Evolutionary conservation across 2,329 filamentous ascomycete genomes (phyloP).

Genomic region (Ophiostoma australiae): DNA sequence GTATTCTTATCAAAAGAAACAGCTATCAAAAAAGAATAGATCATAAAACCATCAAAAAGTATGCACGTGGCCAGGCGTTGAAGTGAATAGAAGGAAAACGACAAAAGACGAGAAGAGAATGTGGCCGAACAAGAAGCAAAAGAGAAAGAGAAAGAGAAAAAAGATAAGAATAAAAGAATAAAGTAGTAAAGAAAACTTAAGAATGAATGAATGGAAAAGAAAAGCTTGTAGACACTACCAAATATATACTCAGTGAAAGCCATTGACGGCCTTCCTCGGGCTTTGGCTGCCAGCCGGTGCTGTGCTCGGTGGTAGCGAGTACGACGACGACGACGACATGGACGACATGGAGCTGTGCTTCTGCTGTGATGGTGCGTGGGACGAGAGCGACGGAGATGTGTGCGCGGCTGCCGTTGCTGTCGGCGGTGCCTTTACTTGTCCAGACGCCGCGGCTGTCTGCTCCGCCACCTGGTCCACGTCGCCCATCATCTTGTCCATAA

Average conservation of each 20-base stretch:
- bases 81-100: neutral
- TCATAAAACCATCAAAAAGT: neutral
- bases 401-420: slow-evolving; percentile 2
- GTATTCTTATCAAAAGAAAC: neutral
- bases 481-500: slow-evolving; percentile 82
- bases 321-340: slow-evolving; percentile 20
- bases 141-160: neutral
- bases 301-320: slow-evolving; percentile 3
- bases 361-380: slow-evolving; percentile 14
- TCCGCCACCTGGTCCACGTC: slow-evolving; percentile 19
- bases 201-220: neutral
- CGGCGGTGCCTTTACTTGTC: slow-evolving; percentile 22
- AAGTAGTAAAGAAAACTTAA: neutral
- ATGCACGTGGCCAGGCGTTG: slow-evolving; percentile 4
- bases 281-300: slow-evolving; percentile 18
- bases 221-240: neutral
- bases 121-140: neutral
- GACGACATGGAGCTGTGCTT: slow-evolving; percentile 22
- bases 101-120: neutral
- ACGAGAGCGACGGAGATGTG: slow-evolving; percentile 5
- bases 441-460: neutral
- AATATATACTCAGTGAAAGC: neutral
- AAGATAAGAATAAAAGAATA: neutral
- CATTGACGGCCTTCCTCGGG: slow-evolving; percentile 20
- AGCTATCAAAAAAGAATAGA: slow-evolving; percentile 5